Evolutionary conservation across 2,329 filamentous ascomycete genomes (phyloP).

Genomic region (Ciborinia camelliae): DNA sequence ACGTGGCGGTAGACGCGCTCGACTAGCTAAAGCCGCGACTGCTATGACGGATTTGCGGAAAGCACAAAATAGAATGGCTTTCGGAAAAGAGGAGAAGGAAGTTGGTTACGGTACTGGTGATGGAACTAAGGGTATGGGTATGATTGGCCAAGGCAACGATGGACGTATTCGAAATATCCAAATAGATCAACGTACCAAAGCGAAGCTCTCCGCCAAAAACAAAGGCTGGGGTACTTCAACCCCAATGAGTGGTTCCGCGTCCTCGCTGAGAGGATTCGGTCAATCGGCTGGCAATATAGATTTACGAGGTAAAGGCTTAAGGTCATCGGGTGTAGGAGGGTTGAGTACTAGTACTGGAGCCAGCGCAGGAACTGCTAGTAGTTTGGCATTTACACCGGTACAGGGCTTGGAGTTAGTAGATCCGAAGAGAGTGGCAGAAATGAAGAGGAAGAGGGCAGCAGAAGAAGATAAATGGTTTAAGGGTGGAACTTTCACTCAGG

Average conservation of each 20-base stretch:
- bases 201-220: constrained; percentile 91
- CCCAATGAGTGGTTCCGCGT: constrained; percentile 64
- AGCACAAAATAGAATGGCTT: constrained; percentile 92
- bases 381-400: constrained; percentile 88
- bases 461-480: constrained; percentile 98
- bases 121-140: constrained; percentile 81
- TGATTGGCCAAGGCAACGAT: constrained; percentile 87
- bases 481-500: constrained; percentile 92
- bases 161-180: constrained; percentile 86
- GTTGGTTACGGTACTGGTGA: constrained; percentile 87
- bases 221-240: constrained; percentile 85
- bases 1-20: constrained; percentile 80
- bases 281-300: constrained; percentile 60
- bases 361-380: constrained; percentile 72
- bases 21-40: constrained; percentile 93
- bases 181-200: constrained; percentile 88
- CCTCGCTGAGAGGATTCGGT: constrained; percentile 77
- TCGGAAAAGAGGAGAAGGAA: constrained; percentile 93
- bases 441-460: constrained; percentile 85
- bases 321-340: constrained; percentile 76
- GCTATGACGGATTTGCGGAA: constrained; percentile 97
- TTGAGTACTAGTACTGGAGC: constrained; percentile 50
- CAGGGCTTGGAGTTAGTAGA: constrained; percentile 95
- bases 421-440: constrained; percentile 83
- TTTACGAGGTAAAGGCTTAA: constrained; percentile 69